Base-by-base conservation (phyloP, 176 grass and related monocot species). In the bread wheat (Triticum aestivum) region DNA sequence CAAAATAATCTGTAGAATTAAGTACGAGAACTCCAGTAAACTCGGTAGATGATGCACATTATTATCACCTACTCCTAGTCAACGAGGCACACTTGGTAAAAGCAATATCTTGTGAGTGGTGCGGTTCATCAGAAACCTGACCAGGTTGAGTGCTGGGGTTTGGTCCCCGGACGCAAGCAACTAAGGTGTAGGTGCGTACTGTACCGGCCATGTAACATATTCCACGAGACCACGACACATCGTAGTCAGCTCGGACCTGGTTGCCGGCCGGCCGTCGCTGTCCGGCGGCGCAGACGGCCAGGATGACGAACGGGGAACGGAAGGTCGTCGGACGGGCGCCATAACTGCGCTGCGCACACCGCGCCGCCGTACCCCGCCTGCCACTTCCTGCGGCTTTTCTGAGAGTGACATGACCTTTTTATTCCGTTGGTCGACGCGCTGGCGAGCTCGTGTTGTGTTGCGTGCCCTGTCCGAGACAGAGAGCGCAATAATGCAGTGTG, bases 351-450 rank as follows among this genome's bases (percentile, higher is more conserved):
- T 42, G 56, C 76, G 76, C 37, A 9, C 49, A n/a, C 39, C 10
- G 26, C 69, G n/a, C 17, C 10, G 58, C 20, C n/a, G 79, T 39
- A 1, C 66, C 17, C 45, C 26, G 45, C 27, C 47, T 21, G 74
- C 20, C 18, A 6, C 69, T 42, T 5, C 45, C 4, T 23, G 14
- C 24, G 11, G 18, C 5, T 11, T 83, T 35, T 9, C 9, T 10
- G 27, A 21, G 61, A 17, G 11, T 63, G 65, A 89, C 82, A 1
- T 44, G 80, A 88, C 76, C 45, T 38, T 89, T 85, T 75, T 79
- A 89, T 85, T 89, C 87, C 32, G 69, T 52, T 80, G 76, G 76
- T 89, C 75, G 75, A 67, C 11, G 69, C 82, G 82, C 41, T 54
- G 69, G 49, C 83, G 2, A 2, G 70, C 70, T 15, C 18, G 18